Percentiles rank a stretch among this genome's conserved stretches.
Conservation (phyloP, 2,329 filamentous ascomycete species). For the Colletotrichum viniferum region DNA sequence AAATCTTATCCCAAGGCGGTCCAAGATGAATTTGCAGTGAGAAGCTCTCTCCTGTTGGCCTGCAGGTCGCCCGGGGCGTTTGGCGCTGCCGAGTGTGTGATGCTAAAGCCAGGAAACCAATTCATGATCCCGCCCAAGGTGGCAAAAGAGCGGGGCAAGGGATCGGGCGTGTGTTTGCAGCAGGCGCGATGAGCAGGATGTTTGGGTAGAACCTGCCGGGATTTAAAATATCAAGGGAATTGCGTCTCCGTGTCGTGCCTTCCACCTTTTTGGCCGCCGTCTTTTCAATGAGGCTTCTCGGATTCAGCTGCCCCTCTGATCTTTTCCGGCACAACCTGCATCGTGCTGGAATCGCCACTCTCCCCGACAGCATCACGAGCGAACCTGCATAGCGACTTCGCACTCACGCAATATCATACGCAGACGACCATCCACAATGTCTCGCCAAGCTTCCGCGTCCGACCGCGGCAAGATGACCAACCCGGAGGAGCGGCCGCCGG, state of each 20-base stretch:
- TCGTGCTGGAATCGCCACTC: not conserved
- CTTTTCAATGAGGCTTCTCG: not conserved
- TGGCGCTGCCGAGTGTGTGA: too few relatives aligned
- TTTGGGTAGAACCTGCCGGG: not conserved
- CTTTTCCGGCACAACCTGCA: not conserved
- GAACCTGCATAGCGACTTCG: not conserved
- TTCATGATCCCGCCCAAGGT: too few relatives aligned
- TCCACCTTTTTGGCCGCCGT: not conserved
- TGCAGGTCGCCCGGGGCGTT: too few relatives aligned
- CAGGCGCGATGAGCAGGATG: not conserved
- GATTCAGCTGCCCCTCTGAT: not conserved
- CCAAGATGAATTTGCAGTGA: too few relatives aligned
- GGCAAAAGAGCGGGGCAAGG: not conserved
- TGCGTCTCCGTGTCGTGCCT: rapidly evolving
- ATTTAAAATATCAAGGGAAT: not conserved
- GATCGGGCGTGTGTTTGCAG: not conserved
- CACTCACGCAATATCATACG: not conserved
- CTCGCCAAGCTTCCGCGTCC: not conserved
- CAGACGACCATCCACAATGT: not conserved
- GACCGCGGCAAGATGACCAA: not conserved
- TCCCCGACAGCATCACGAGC: not conserved
- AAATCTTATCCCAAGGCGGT: too few relatives aligned
- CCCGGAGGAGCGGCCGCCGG: not conserved
- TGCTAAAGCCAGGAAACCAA: too few relatives aligned
- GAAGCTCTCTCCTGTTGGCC: too few relatives aligned